Base-by-base conservation (phyloP, 2,329 filamentous ascomycete species). In the Cryphonectria parasitica region DNA sequence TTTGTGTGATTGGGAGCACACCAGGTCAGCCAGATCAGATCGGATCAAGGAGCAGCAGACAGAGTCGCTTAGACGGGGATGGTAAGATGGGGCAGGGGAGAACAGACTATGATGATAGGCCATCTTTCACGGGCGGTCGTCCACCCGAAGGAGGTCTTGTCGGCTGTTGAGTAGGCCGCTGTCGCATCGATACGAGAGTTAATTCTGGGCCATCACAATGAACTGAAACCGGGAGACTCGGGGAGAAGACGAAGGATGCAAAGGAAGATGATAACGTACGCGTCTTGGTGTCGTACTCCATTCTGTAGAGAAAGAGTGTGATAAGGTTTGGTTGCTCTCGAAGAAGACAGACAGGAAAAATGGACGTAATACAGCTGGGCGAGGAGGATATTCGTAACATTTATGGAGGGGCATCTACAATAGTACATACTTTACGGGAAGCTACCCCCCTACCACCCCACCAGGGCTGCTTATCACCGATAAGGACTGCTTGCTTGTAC, bases 101-200 rank as follows among this genome's bases (percentile, higher is more conserved):
- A 34, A 78, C 88, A 79, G 77, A 97, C 94, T 76, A 99, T 83
- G 78, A 99, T 99, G 69, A 97, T 86, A 22, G 96, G 96, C 96
- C 95, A 99, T 80, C 96, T 88, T 75, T 94, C 91, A 77, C 91
- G 88, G 45, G 93, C 95, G 11, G 96, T 97, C 72, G 90, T 86
- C 80, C 90, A 94, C 67, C 92, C 96, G 79, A 98, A 98, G 64
- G 94, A 98, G 58, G 87, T 92, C 77, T 88, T 89, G 83, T 98
- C 95, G 76, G 87, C 90, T 52, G 94, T 98, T 75, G 86, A 87
- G 80, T 91, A 97, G 72, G 89, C 90, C 63, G 91, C 93, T 97
- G 76, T 34, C 45, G n/a, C 49, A 54, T n/a, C 66, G 36, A 34
- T 2, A 64, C 39, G 13, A 64, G 28, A 31, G 63, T 64, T 25